Evolutionary conservation across 73 alveolate species (phyloP), one percentile per base, ranked within the genome.

Genomic region (Tetrahymena thermophila): DNA sequence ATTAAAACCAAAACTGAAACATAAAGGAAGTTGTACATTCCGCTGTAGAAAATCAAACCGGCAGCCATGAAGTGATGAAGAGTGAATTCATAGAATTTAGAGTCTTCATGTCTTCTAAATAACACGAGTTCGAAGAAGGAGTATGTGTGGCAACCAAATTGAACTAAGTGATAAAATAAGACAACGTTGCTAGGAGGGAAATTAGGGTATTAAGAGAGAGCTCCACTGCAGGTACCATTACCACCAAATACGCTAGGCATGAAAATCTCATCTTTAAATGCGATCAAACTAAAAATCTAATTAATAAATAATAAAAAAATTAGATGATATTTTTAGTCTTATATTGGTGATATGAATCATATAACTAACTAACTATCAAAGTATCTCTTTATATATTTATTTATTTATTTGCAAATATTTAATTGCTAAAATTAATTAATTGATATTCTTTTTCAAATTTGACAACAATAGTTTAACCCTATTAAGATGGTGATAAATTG

Each of bases 31-130:
- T 95, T 89, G 34, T 85, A 85, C 94, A 89, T 95, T 35, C 95
- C 85, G 19, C 95, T 85, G 55, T 85, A 95, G 31, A 85, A 95
- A 43, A 95, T 58, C 85, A 95, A 85, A 89, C 94, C 85, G 89
- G 83, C 95, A 50, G 95, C 97, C 35, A 95, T 89, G 31, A 93
- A 89, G 50, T 95, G 97, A 31, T 95, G 97, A 15, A 95, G 56
- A 28, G 94, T 50, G 84, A 85, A 95, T 85, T 95, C 96, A 94
- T 94, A 95, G 85, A 58, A 95, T 40, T 95, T 95, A 8, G 94
- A 71, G 58, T 95, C 96, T 44, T 71, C 89, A 71, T 71, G 89
- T 71, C 89, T 71, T 71, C 89, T 71, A 31, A 71, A 71, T n/a
- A 71, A 31, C 9, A 71, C 89, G 8, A 71, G 37, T 71, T 71